phyloP scores from a whole-genome alignment of 139 green algal genomes.

The Chlorella vulgaris region DNA sequence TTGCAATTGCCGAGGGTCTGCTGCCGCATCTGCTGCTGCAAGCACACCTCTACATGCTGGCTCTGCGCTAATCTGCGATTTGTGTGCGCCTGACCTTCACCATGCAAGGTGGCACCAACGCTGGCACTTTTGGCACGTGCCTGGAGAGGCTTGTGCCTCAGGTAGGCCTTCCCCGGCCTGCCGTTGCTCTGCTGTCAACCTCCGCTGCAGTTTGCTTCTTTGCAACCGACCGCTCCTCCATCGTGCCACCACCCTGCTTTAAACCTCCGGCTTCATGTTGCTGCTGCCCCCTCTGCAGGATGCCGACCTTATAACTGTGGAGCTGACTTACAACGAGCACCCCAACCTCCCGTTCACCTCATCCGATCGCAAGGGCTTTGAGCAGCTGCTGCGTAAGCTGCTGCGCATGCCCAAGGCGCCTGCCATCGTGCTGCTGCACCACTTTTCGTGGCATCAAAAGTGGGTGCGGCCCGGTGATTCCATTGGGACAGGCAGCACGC shows the following conservation, averaged over 20 bases:
- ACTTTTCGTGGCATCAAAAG: not conserved
- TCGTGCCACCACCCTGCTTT: no score
- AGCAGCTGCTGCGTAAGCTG: conserved; percentile 41
- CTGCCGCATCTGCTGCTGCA: no score
- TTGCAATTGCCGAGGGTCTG: no score
- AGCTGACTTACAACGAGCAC: conserved; percentile 2
- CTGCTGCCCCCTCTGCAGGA: not conserved
- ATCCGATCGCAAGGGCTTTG: conserved; percentile 25
- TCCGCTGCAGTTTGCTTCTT: not conserved
- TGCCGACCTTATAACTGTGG: not conserved
- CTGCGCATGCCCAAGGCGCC: not conserved
- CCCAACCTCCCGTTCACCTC: not conserved
- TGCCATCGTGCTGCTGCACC: conserved; percentile 25
- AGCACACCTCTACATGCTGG: no score
- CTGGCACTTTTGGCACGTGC: not conserved
- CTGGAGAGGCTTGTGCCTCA: not conserved
- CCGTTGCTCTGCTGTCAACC: no score
- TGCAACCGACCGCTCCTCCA: no score
- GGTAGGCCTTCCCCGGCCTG: not conserved
- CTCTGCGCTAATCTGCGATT: no score
- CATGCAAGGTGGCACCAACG: not conserved
- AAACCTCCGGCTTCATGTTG: not conserved
- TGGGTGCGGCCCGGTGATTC: not conserved
- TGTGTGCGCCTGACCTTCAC: no score
- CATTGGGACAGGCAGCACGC: not conserved